Conservation (phyloP, 2,329 filamentous ascomycete genomes). For the Mycogone perniciosa region DNA sequence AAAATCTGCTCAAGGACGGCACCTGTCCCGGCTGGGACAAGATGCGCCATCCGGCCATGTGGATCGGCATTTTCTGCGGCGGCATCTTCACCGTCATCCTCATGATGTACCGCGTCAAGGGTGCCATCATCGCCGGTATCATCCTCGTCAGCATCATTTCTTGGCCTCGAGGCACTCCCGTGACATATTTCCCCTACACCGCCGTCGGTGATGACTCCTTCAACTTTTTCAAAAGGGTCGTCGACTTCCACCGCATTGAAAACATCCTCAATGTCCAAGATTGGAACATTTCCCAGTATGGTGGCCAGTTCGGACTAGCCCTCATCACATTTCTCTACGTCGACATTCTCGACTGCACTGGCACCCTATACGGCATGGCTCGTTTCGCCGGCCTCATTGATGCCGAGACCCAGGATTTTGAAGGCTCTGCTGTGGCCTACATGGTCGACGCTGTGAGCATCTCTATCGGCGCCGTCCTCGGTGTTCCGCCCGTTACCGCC, state of each 20-base stretch:
- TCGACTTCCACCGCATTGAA: conserved; percentile 73
- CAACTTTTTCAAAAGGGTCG: conserved; percentile 83
- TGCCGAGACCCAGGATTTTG: conserved; percentile 77
- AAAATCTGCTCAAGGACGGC: conserved; percentile 39
- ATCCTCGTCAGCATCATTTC: conserved; percentile 81
- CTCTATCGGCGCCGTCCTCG: conserved; percentile 72
- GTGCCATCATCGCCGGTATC: conserved; percentile 78
- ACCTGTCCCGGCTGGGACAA: conserved; percentile 58
- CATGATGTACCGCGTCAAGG: conserved; percentile 82
- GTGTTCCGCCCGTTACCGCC: conserved; percentile 74
- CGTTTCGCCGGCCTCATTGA: conserved; percentile 76
- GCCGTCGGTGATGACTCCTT: conserved; percentile 62
- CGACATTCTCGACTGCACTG: conserved; percentile 81
- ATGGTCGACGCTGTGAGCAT: conserved; percentile 74
- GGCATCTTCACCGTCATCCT: conserved; percentile 73
- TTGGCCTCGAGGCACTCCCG: conserved; percentile 69
- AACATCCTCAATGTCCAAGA: conserved; percentile 64
- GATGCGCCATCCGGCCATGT: conserved; percentile 79
- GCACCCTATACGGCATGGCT: conserved; percentile 85
- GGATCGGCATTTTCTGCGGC: conserved; percentile 83
- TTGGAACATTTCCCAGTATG: conserved; percentile 63
- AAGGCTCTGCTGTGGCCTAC: conserved; percentile 77
- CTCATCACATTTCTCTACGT: conserved; percentile 88
- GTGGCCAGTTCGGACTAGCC: conserved; percentile 72
- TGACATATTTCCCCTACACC: conserved; percentile 78